A percentile compares a stretch with the other conserved stretches of the same genome.
Conservation (phyloP, 768 basidiomycete species). For the Trametes maxima region DNA sequence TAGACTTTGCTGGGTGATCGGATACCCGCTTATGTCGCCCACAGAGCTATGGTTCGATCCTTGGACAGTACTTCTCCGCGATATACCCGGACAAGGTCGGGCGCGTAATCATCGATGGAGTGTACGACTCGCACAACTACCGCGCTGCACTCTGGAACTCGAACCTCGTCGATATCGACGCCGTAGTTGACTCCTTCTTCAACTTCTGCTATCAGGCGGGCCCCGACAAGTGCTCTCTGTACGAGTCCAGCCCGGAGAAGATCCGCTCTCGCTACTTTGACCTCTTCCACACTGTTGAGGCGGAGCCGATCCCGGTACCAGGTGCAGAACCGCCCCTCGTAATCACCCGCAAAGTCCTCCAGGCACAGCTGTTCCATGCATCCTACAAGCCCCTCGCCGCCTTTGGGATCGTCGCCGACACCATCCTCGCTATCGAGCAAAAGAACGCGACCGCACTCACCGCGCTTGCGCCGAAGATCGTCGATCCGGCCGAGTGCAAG, state of each 20-base stretch:
- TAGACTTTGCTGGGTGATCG: background rate
- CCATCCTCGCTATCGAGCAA: slow-evolving; percentile 15
- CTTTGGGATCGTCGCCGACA: slow-evolving; percentile 14
- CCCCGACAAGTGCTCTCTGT: slow-evolving; percentile 29
- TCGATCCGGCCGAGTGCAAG: slow-evolving; percentile 16
- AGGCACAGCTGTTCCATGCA: slow-evolving; percentile 13
- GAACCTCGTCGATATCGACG: slow-evolving; percentile 31
- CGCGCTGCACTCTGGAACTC: slow-evolving; percentile 24
- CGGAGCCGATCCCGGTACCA: slow-evolving; percentile 12
- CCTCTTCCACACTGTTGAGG: slow-evolving; percentile 10
- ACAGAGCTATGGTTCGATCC: slow-evolving; percentile 24
- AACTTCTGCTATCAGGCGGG: slow-evolving; percentile 30
- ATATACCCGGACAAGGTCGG: slow-evolving; percentile 39
- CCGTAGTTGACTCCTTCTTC: slow-evolving; percentile 22
- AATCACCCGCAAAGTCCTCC: slow-evolving; percentile 17
- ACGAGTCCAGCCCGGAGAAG: slow-evolving; percentile 24
- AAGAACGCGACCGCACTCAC: slow-evolving; percentile 12
- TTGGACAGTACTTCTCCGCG: slow-evolving; percentile 32
- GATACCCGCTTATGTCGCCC: background rate
- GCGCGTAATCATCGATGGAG: slow-evolving; percentile 36
- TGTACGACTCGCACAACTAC: slow-evolving; percentile 31
- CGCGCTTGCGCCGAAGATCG: slow-evolving; percentile 15
- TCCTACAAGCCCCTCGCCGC: slow-evolving; percentile 15
- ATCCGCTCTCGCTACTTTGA: slow-evolving; percentile 26
- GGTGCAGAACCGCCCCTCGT: slow-evolving; percentile 20